Evolutionary conservation across 371 early-diverging fungal species (phyloP).

Genomic region (Nematocida sp.): DNA sequence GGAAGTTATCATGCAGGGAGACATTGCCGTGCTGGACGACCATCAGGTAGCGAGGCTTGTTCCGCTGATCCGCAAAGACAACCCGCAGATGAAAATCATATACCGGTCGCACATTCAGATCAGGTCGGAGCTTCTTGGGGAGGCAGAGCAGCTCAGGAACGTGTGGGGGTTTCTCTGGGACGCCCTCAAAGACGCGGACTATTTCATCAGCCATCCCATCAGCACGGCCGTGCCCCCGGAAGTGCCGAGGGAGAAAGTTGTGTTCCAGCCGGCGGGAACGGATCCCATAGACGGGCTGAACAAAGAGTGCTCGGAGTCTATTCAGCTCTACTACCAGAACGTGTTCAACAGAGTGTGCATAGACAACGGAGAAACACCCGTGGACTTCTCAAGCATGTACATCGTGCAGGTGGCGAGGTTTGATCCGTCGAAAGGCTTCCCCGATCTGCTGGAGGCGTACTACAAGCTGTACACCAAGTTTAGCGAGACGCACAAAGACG

Average conservation of each 20-base stretch:
- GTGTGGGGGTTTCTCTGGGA: constrained; percentile 69
- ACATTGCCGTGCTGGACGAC: constrained; percentile 77
- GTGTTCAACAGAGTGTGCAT: constrained; percentile 72
- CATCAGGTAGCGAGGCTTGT: constrained; percentile 72
- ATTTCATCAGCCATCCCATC: constrained; percentile 74
- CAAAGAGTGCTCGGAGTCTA: constrained; percentile 65
- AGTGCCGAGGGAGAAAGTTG: constrained; percentile 68
- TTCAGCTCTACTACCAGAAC: constrained; percentile 68
- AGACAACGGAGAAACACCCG: constrained; percentile 69
- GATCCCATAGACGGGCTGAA: constrained; percentile 69
- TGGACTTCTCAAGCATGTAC: constrained; percentile 69
- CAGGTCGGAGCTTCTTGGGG: constrained; percentile 69
- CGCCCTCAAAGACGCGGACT: constrained; percentile 70
- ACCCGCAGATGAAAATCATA: constrained; percentile 69
- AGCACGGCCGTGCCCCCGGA: constrained; percentile 69
- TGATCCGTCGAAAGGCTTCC: constrained; percentile 79
- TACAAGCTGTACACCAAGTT: constrained; percentile 67
- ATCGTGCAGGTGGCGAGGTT: constrained; percentile 77
- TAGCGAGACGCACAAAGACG: constrained; percentile 56
- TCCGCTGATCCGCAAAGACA: constrained; percentile 69
- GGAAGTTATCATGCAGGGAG: constrained; percentile 68
- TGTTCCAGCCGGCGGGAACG: constrained; percentile 71
- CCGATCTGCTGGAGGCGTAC: constrained; percentile 72
- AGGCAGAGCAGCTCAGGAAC: constrained; percentile 32
- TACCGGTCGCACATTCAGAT: constrained; percentile 76